Base-by-base conservation (phyloP, 129 eudicot species). In the Apium graveolens region DNA sequence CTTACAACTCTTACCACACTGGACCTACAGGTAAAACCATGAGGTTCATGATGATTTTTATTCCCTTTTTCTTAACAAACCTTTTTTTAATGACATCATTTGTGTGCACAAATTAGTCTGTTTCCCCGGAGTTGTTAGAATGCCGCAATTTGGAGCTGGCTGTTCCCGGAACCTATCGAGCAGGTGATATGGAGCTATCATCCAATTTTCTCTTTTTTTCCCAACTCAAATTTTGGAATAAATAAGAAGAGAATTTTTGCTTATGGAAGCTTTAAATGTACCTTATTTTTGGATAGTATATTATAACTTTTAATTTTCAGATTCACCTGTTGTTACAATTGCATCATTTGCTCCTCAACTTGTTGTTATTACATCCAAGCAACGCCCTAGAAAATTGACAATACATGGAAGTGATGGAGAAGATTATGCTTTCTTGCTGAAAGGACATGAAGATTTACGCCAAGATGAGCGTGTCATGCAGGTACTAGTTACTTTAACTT, bases 381-480 rank as follows among this genome's bases (percentile, higher is more conserved):
- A 96, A 76, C 86, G 99, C 70, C 99, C 99, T 77, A 80, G 99
- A 39, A 96, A 96, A 83, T 83, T 96, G 87, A 96, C 99, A 38
- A 96, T 96, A 43, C 92, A 81, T 85, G 99, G 99, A 63, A 96
- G 95, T 82, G 95, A 96, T 48, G 99, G 99, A n/a, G 93, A 96
- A 80, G 97, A 96, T 70, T 85, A 96, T 84, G 96, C 99, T 20
- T 96, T 96, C 89, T 86, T 96, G 88, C 89, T 96, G 74, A 96
- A 96, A 90, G 99, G 99, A 41, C 99, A 96, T 83, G 99, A 96
- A 84, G 99, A 96, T 82, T 80, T 96, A 72, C 97, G 99, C 41
- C 99, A 96, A 81, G 99, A 96, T 82, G 99, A 96, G 86, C 90
- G 99, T 68, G 99, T 96, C 80, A 96, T 96, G 99, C 99, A 95